Base-by-base conservation (phyloP, 2,329 filamentous ascomycete species). In the Aspergillus hortae region DNA sequence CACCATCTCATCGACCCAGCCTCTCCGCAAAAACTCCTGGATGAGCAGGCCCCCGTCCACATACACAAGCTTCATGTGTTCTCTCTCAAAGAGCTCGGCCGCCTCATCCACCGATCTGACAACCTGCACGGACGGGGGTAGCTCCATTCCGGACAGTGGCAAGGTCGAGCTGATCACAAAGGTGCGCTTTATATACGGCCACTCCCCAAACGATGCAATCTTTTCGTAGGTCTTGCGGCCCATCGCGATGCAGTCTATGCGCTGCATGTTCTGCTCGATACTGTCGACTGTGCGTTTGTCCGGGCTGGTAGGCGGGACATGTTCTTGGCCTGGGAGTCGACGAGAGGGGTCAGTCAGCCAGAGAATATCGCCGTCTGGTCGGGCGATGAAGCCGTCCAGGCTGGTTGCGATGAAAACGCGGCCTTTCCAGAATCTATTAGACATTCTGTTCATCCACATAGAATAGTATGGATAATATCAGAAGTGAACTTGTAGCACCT, bases 1-100 rank as follows among this genome's bases (percentile, higher is more conserved):
- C 1, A 55, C 44, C 41, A 53, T 40, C 50, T 55, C 53, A 46
- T 55, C 53, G 7, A 55, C 23, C 49, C 49, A 55, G 6, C 53
- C 53, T 14, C 50, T 32, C 2, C 17, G 43, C 19, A 55, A 23
- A 32, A 52, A 55, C 44, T 43, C 50, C 43, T 44, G 43, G 1
- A 52, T 43, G n/a, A 46, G 38, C 46, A 47, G 21, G 2, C 53
- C 53, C 2, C 53, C 53, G 42, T 55, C 49, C 1, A 52, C 40
- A 48, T 55, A 53, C 4, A 55, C 49, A 33, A 25, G 14, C 14
- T 12, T 33, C 19, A 43, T 45, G 11, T 30, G 19, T 40, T 55
- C 50, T 11, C 12, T 14, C 11, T 42, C 33, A 1, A 55, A 43
- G 7, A 48, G 6, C 10, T 11, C 35, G 17, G 35, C 40, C 3